phyloP scores from a whole-genome alignment of 2,329 filamentous ascomycete genomes.

The Exserohilum rostratum region DNA sequence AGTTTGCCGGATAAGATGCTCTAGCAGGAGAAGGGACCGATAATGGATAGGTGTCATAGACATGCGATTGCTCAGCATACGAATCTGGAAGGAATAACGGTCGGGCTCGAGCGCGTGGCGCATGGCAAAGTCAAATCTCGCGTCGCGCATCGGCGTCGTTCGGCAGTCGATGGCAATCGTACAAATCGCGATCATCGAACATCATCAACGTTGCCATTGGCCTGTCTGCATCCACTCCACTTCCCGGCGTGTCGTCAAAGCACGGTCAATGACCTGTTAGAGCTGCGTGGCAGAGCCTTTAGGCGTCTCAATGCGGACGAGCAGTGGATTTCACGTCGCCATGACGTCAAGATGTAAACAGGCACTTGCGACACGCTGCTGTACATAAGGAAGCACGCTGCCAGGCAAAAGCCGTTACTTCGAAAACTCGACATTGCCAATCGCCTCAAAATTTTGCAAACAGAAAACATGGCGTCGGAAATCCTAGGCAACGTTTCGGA shows the following conservation, averaged over 20 bases:
- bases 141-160: constrained; percentile 24
- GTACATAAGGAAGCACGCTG: constrained; percentile 14
- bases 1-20: neutral
- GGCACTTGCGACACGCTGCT: neutral
- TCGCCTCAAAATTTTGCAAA: constrained; percentile 5
- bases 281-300: constrained; percentile 17
- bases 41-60: neutral
- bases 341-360: constrained; percentile 29
- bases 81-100: constrained; percentile 24
- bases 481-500: constrained; percentile 37
- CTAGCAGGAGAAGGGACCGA: neutral
- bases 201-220: constrained; percentile 24
- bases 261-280: constrained; percentile 16
- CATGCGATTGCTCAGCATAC: constrained; percentile 31
- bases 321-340: constrained; percentile 24
- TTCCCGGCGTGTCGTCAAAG: constrained; percentile 12
- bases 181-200: constrained; percentile 16
- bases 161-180: constrained; percentile 23
- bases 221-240: constrained; percentile 4
- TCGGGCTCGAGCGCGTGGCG: constrained; percentile 9
- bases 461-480: constrained; percentile 37
- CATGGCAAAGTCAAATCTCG: constrained; percentile 30
- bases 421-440: constrained; percentile 10
- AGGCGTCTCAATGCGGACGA: constrained; percentile 13
- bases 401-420: neutral